Evolutionary conservation across 1,139 yeast species (phyloP).

Genomic region (Scheffersomyces illinoinensis): DNA sequence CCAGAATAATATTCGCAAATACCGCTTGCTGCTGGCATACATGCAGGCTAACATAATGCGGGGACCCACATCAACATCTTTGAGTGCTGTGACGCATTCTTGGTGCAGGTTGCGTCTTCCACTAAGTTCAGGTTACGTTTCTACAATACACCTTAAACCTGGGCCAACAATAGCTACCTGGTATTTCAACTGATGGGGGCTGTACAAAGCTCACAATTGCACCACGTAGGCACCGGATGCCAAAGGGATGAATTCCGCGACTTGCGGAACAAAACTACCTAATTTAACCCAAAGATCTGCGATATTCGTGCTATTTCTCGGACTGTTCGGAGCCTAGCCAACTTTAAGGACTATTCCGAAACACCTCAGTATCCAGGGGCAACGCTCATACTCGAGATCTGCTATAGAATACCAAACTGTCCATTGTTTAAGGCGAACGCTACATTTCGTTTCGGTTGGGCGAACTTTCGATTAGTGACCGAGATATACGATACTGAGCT

Average conservation of each 20-base stretch:
- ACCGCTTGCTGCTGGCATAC: not conserved
- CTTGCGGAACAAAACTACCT: not conserved
- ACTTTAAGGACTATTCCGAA: not conserved
- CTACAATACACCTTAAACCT: not conserved
- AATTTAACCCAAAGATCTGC: not conserved
- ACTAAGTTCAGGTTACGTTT: not conserved
- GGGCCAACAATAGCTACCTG: not conserved
- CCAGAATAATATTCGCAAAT: not conserved
- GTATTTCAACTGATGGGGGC: not conserved
- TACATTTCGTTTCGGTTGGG: not conserved
- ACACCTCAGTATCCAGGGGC: not conserved
- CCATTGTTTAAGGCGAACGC: not conserved
- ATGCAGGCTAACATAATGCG: not conserved
- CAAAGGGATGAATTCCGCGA: not conserved
- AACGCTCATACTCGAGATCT: not conserved
- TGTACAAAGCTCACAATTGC: not conserved
- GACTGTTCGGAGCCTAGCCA: not conserved
- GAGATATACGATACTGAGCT: not conserved
- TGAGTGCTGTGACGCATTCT: not conserved
- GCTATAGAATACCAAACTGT: not conserved
- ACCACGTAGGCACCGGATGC: not conserved
- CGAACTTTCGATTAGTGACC: not conserved
- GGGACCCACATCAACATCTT: not conserved
- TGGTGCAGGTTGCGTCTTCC: not conserved
- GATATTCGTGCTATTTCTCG: not conserved